Percentiles rank a stretch among this genome's conserved stretches.
These are phyloP conservation scores for Eimeria zaria DNA, from an alignment of 169 alveolate species.

Conservation along the genomic window DNA sequence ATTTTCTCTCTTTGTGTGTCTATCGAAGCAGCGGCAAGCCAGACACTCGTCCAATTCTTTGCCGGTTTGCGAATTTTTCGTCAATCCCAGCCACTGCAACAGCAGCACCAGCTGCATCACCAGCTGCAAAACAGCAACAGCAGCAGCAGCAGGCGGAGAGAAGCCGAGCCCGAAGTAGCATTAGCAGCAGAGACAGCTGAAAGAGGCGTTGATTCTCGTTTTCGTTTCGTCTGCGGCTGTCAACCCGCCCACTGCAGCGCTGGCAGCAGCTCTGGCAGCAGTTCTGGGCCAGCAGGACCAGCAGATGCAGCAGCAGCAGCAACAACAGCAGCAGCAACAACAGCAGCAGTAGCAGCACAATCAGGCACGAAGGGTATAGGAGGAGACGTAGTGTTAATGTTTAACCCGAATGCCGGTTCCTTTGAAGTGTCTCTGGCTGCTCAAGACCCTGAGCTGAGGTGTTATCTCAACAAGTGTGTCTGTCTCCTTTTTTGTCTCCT, in stretches of 20 bases:
- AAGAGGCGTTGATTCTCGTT: not conserved
- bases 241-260: not conserved
- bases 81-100: not conserved
- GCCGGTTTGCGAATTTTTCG: not conserved
- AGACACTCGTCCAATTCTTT: not conserved
- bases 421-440: conserved; percentile 34
- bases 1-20: conserved; percentile 35
- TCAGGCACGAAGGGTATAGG: not conserved
- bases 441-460: conserved; percentile 1
- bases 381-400: conserved; percentile 8
- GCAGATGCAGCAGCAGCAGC: conserved; percentile 9
- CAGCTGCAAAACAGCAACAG: conserved; percentile 33
- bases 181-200: not conserved
- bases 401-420: conserved; percentile 44
- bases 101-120: conserved; percentile 36
- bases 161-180: not conserved
- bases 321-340: conserved; percentile 26
- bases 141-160: conserved; percentile 49
- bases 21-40: conserved; percentile 21
- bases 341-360: conserved; percentile 8
- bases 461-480: conserved; percentile 6
- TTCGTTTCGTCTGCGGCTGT: conserved; percentile 64
- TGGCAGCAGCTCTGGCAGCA: not conserved
- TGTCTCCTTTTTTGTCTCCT: not conserved
- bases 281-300: not conserved